These are phyloP conservation scores for Strobilomyces dryophilus DNA, from an alignment of 768 basidiomycete genomes.

Conservation along the genomic window DNA sequence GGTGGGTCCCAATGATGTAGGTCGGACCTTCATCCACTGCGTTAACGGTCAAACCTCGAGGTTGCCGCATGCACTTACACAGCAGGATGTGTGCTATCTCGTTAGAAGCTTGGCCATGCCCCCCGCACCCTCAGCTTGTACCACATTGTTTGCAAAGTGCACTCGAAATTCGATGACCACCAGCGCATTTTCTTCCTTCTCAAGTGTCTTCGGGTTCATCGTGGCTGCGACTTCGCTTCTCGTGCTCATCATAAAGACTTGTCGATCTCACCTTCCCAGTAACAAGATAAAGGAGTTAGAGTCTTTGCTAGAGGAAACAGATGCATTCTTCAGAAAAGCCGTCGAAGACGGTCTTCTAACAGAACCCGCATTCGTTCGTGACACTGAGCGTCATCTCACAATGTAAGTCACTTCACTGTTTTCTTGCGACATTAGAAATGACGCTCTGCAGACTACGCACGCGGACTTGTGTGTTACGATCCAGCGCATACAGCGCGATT, in stretches of 20 bases:
- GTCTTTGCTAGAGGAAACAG: slow-evolving; percentile 1
- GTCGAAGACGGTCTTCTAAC: slow-evolving; percentile 3
- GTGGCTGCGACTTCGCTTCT: not conserved
- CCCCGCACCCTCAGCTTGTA: too few species aligned
- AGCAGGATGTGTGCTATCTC: not conserved
- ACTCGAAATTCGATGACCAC: not conserved
- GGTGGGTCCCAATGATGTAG: not conserved
- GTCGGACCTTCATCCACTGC: not conserved
- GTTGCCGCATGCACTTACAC: slow-evolving; percentile 1
- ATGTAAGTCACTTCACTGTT: not conserved
- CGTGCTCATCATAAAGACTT: not conserved
- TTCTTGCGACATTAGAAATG: not conserved
- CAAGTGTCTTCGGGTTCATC: not conserved
- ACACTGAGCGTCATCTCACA: not conserved
- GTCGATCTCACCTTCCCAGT: slow-evolving; percentile 6
- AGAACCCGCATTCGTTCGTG: not conserved
- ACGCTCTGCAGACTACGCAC: not conserved
- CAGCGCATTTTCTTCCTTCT: slow-evolving; percentile 1
- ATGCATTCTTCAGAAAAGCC: not conserved
- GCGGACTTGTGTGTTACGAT: not conserved
- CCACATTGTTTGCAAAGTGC: too few species aligned
- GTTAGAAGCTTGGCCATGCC: not conserved
- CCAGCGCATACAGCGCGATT: not conserved
- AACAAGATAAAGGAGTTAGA: slow-evolving; percentile 6
- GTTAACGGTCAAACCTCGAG: not conserved